Conservation (phyloP, 2,329 filamentous ascomycete genomes). For the Venturia pyrina region DNA sequence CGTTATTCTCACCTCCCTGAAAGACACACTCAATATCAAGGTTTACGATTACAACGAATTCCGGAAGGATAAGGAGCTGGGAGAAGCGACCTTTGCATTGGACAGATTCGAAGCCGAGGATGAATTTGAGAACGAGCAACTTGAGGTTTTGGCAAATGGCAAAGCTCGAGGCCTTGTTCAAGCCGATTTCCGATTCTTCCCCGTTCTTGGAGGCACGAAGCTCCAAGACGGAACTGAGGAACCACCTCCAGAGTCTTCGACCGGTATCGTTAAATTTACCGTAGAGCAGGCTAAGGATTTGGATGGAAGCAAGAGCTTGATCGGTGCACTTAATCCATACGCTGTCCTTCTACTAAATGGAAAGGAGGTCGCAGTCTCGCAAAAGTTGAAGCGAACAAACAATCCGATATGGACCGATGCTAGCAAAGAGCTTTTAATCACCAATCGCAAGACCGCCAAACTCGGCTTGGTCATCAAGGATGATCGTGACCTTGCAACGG, state of each 20-base stretch:
- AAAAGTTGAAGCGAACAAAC: constrained; percentile 93
- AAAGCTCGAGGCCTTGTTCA: constrained; percentile 72
- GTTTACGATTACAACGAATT: constrained; percentile 91
- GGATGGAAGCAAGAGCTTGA: constrained; percentile 81
- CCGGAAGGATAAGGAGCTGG: constrained; percentile 93
- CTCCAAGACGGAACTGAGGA: constrained; percentile 67
- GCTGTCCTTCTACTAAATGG: constrained; percentile 81
- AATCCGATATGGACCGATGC: constrained; percentile 94
- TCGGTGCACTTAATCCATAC: constrained; percentile 87
- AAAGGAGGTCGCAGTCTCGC: constrained; percentile 79
- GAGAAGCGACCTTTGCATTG: constrained; percentile 72
- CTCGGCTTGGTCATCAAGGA: constrained; percentile 92
- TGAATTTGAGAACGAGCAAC: constrained; percentile 71
- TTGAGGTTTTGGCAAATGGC: constrained; percentile 78
- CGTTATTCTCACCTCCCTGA: constrained; percentile 84
- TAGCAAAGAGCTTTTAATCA: constrained; percentile 89
- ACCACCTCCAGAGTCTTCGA: constrained; percentile 79
- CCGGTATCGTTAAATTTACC: constrained; percentile 87
- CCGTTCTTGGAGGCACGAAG: constrained; percentile 65
- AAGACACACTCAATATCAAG: constrained; percentile 74
- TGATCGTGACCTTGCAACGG: constrained; percentile 72
- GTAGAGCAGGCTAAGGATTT: constrained; percentile 95
- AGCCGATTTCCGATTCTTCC: constrained; percentile 88
- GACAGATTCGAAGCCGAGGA: constrained; percentile 69
- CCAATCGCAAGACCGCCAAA: constrained; percentile 81